A percentile compares a stretch with the other conserved stretches of the same genome.
Conservation (phyloP, 192 early-diverging fungal species). For the Coemansia sp. region DNA sequence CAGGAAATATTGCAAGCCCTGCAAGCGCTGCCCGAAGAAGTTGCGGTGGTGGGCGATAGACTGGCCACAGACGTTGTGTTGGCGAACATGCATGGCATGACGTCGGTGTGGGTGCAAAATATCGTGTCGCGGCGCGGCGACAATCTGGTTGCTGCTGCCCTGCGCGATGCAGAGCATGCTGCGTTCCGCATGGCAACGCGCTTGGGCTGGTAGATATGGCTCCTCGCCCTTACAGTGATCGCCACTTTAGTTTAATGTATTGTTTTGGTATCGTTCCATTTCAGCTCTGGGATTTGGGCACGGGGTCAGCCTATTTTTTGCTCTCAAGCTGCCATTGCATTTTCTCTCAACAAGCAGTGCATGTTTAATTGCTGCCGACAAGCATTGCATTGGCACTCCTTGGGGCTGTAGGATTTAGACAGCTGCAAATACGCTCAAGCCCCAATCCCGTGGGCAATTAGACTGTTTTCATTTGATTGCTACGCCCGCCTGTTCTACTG, state of each 20-base stretch:
- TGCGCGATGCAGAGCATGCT: constrained; percentile 31
- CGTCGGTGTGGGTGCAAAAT: constrained; percentile 67
- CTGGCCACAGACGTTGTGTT: constrained; percentile 82
- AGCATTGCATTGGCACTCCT: no score
- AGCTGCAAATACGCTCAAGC: no score
- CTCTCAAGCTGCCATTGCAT: no score
- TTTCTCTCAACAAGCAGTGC: no score
- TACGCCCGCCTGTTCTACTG: no score
- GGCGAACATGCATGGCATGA: constrained; percentile 73
- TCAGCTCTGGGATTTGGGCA: no score
- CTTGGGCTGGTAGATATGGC: neutral
- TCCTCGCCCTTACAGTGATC: neutral
- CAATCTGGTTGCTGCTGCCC: constrained; percentile 63
- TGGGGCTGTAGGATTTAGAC: no score
- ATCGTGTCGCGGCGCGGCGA: constrained; percentile 76
- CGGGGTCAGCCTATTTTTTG: no score
- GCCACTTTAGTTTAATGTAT: no score
- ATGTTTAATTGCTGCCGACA: no score
- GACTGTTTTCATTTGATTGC: no score
- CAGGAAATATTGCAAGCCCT: constrained; percentile 50
- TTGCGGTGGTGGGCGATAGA: constrained; percentile 86
- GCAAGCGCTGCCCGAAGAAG: neutral
- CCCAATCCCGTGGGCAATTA: no score
- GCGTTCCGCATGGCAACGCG: constrained; percentile 8
- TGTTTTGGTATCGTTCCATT: neutral